These are phyloP conservation scores for Bipolaris oryzae DNA, from an alignment of 2,329 filamentous ascomycete genomes.

Conservation along the genomic window DNA sequence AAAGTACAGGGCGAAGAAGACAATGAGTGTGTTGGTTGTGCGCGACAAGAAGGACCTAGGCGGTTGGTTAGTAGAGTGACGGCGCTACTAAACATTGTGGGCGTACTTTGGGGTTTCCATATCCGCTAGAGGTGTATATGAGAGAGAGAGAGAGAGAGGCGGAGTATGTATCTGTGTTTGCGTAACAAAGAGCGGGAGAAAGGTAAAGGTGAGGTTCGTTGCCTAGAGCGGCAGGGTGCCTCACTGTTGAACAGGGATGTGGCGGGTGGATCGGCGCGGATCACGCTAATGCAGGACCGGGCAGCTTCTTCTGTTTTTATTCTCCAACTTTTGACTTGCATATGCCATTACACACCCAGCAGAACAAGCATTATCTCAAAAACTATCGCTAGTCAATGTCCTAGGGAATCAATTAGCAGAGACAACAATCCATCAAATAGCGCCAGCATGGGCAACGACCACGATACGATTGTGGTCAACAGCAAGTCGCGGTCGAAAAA, in stretches of 20 bases:
- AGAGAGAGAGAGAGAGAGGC: not conserved
- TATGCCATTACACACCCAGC: not conserved
- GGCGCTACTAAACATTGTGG: not conserved
- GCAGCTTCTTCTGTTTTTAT: slow-evolving; percentile 3
- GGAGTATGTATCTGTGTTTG: not conserved
- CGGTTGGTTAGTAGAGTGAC: too few relatives aligned
- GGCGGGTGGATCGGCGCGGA: slow-evolving; percentile 6
- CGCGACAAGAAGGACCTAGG: slow-evolving; percentile 10
- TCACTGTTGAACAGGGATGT: slow-evolving; percentile 12
- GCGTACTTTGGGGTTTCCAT: slow-evolving; percentile 14
- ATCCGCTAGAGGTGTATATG: not conserved
- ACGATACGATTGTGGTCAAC: slow-evolving; percentile 10
- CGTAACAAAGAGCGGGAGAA: not conserved
- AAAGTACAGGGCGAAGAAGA: slow-evolving; percentile 48
- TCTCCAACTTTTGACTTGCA: not conserved
- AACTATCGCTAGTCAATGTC: not conserved
- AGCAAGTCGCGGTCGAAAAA: slow-evolving; percentile 13
- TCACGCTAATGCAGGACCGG: slow-evolving; percentile 26
- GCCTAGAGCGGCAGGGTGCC: slow-evolving; percentile 1
- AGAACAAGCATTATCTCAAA: not conserved
- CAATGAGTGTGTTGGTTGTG: slow-evolving; percentile 30
- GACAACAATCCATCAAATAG: not conserved
- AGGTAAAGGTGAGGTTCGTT: not conserved
- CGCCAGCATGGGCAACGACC: not conserved
- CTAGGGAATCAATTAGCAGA: not conserved